Evolutionary conservation across 768 basidiomycete species (phyloP).

Genomic region (Kwoniella europaea): DNA sequence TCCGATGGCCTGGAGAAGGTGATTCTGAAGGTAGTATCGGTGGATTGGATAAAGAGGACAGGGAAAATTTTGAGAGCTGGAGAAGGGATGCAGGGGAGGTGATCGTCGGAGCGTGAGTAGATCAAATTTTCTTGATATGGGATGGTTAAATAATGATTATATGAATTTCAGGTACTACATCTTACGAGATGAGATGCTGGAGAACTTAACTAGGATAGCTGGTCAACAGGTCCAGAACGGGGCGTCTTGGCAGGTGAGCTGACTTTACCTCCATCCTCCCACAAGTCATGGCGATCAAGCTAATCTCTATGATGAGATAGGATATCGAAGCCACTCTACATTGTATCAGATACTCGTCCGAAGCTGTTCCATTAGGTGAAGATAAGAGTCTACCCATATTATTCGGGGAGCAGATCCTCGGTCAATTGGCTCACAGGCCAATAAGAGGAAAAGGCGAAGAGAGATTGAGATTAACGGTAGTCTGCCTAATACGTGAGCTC

Average conservation of each 20-base stretch:
- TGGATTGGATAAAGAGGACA: constrained; percentile 47
- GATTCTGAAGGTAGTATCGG: constrained; percentile 26
- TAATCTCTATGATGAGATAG: constrained; percentile 59
- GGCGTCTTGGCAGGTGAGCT: constrained; percentile 71
- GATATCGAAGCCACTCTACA: constrained; percentile 85
- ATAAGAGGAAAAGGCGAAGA: constrained; percentile 56
- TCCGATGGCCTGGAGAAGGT: constrained; percentile 67
- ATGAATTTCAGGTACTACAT: constrained; percentile 69
- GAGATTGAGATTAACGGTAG: constrained; percentile 73
- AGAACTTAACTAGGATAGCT: constrained; percentile 70
- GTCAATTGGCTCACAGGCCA: constrained; percentile 63
- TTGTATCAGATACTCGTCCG: constrained; percentile 83
- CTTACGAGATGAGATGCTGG: constrained; percentile 80
- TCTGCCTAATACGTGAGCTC: constrained; percentile 73
- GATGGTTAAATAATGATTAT: not conserved
- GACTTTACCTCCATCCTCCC: not conserved
- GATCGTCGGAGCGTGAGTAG: constrained; percentile 54
- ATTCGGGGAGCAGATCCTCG: constrained; percentile 75
- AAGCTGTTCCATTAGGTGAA: constrained; percentile 73
- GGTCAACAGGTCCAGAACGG: constrained; percentile 62
- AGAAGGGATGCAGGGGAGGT: constrained; percentile 58
- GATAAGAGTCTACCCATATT: constrained; percentile 61
- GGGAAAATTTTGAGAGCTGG: constrained; percentile 52
- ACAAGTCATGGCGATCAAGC: not conserved
- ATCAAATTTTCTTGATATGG: not conserved